Conservation (phyloP, 139 green algal genomes). For the Limnomonas spitsbergensis region DNA sequence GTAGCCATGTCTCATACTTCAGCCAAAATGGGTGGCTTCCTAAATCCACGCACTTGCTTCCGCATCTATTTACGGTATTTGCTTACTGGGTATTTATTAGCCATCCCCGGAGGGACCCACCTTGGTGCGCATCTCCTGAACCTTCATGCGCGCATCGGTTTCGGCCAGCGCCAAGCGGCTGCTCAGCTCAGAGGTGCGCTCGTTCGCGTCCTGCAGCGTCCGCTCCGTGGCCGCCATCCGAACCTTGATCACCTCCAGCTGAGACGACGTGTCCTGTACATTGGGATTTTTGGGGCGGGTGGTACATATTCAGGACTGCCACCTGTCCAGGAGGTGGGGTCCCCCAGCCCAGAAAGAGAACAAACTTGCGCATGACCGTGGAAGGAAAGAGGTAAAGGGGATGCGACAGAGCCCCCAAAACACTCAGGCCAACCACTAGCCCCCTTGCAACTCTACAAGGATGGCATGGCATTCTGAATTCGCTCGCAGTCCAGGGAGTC, state of each 20-base stretch:
- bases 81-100: not conserved
- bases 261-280: not conserved
- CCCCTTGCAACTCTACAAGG: too few species aligned
- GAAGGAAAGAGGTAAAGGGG: too few species aligned
- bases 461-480: too few species aligned
- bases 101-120: not conserved
- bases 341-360: too few species aligned
- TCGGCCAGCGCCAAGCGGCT: conserved; percentile 27
- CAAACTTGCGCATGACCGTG: too few species aligned
- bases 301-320: too few species aligned
- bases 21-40: not conserved
- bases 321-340: too few species aligned
- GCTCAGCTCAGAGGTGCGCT: conserved; percentile 21
- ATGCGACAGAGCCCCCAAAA: too few species aligned
- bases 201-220: conserved; percentile 25
- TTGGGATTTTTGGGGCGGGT: too few species aligned
- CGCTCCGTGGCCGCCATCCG: conserved; percentile 24
- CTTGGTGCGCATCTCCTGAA: conserved; percentile 16
- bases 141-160: conserved; percentile 28
- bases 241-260: conserved; percentile 15
- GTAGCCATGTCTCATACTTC: not conserved
- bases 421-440: too few species aligned
- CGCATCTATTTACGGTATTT: not conserved
- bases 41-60: not conserved
- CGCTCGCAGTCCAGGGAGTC: too few species aligned